Base-by-base conservation (phyloP, 208 protist genomes). In the Wallacemonas collosoma region DNA sequence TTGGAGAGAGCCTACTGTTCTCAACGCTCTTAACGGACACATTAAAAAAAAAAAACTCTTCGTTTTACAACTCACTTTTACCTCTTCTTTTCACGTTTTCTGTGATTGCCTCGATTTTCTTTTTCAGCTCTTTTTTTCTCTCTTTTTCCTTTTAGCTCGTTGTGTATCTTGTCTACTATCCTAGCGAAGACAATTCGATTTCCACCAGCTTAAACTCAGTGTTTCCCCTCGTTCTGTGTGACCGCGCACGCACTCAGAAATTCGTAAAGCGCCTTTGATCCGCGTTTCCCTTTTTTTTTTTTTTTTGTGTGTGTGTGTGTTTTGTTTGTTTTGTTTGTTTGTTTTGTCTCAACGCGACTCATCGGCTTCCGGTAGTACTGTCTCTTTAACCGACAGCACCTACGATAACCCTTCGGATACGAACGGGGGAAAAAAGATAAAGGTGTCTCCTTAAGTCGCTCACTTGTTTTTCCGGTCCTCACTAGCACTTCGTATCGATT, bases 11-110 rank as follows among this genome's bases (percentile, higher is more conserved):
- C 26, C 12, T 12, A 50, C 45, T 12, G 45, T 50, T 50, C 45
- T 1, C 45, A 6, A 50, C 26, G 26, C 26, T 50, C 45, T 50
- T 50, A 50, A 50, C 45, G 12, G 45, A 50, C 12, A 50, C 45
- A 50, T 26, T 26, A 75, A 41, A 26, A 57, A 75, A 75, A 47
- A 75, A 75, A 75, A 51, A 57, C 54, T 17, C 1, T 50, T 50
- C 12, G 6, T 12, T 50, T 50, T 1, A 50, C 41, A 14, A 47
- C 11, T 17, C 61, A 7, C 51, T 0, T 62, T 58, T 35, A 26
- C 38, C 56, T n/a, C 26, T n/a, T 39, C 62, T 7, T 55, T 55
- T 66, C 62, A 57, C 1, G 44, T 54, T 61, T 55, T 68, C 36
- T 53, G 15, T 74, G 12, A 35, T 73, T 6, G 12, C 53, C 38